Base-by-base conservation (phyloP, 2,329 filamentous ascomycete genomes). In the Beauveria sp. region DNA sequence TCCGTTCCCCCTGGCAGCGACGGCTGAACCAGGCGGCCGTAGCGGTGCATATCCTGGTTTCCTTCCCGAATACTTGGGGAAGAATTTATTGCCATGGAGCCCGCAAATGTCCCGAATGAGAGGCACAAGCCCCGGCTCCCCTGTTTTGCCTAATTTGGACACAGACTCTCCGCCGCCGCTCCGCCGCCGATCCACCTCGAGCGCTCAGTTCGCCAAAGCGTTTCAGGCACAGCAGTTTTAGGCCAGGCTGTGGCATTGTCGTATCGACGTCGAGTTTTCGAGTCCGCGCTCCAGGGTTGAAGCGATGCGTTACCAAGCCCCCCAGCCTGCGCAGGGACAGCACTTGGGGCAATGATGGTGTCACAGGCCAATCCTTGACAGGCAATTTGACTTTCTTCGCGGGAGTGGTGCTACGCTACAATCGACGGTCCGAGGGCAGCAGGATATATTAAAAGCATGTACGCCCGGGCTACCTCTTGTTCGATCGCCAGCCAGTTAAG, bases 191-290 rank as follows among this genome's bases (percentile, higher is more conserved):
- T 53, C 57, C 57, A 52, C 57, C 38, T 8, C 49, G 45, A 59
- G 5, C 57, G 57, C 57, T 59, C 57, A 42, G 57, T 20, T 52
- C 57, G 38, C 57, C 57, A 45, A 53, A 45, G 40, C 57, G 57
- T 59, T 59, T 59, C 57, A 59, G 57, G 57, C 57, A 52, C 47
- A 26, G 6, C 57, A 12, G 24, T 52, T 49, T 24, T 22, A 45
- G 56, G 3, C 56, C 24, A 10, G 20, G 26, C 30, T 20, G 9
- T 38, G 24, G 20, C 28, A 18, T 24, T 26, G 3, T 16, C 26
- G 24, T 18, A 24, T 47, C 14, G 26, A 18, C 43, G 16, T 46
- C 8, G n/a, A 34, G n/a, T 12, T 47, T 38, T 9, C 28, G 14
- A 26, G 42, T 38, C 43, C 43, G 54, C 18, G 12, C 18, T 18